phyloP scores from a whole-genome alignment of 768 basidiomycete species.

The Pisolithus microcarpus region DNA sequence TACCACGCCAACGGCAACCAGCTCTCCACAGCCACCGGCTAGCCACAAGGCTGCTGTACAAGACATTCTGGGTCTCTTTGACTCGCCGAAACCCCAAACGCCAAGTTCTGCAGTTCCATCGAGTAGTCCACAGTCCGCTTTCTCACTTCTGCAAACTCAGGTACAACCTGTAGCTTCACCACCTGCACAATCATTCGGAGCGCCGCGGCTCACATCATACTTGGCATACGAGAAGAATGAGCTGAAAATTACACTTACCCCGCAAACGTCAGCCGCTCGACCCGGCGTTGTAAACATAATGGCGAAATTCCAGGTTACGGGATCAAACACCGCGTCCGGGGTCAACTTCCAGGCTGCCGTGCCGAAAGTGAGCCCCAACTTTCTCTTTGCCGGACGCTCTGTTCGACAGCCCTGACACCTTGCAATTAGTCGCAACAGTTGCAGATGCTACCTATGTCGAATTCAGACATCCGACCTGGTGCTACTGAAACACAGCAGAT shows the following conservation, averaged over 20 bases:
- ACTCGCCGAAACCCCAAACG: constrained; percentile 33
- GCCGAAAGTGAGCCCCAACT: constrained; percentile 58
- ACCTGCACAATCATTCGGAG: constrained; percentile 29
- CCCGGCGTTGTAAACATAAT: constrained; percentile 90
- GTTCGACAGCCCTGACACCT: neutral
- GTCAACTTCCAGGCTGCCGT: constrained; percentile 97
- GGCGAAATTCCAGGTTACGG: constrained; percentile 75
- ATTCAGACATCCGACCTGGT: constrained; percentile 71
- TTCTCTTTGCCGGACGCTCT: neutral
- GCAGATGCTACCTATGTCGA: constrained; percentile 98
- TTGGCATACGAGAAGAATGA: constrained; percentile 90
- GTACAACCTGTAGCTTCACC: constrained; percentile 26
- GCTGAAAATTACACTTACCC: constrained; percentile 82
- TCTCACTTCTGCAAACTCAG: constrained; percentile 34
- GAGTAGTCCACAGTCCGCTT: constrained; percentile 24
- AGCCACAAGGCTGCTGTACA: constrained; percentile 59
- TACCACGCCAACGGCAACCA: constrained; percentile 20
- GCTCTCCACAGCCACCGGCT: constrained; percentile 27
- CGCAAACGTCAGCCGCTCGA: constrained; percentile 69
- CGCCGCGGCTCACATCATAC: constrained; percentile 60
- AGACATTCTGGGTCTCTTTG: constrained; percentile 90
- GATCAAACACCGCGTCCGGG: constrained; percentile 43
- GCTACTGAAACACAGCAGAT: constrained; percentile 90
- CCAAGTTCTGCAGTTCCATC: constrained; percentile 11
- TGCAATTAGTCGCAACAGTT: constrained; percentile 78